These are phyloP conservation scores for Leucogyrophana mollusca DNA, from an alignment of 768 basidiomycete species.

Conservation along the genomic window DNA sequence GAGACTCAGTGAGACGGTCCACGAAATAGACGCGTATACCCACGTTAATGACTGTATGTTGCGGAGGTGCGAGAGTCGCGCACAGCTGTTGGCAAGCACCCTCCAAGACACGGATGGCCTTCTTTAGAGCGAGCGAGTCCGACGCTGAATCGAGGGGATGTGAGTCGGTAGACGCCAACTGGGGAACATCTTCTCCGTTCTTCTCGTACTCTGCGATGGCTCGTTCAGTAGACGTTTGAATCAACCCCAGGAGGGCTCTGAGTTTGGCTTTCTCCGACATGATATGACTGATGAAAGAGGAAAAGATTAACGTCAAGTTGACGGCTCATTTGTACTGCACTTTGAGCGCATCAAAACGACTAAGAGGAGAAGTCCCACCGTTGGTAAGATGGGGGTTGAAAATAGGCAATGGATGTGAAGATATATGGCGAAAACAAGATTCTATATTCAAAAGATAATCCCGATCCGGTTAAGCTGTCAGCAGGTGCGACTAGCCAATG, in stretches of 20 bases:
- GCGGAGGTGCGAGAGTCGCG: constrained; percentile 13
- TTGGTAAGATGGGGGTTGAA: background rate
- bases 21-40: background rate
- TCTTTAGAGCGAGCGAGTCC: constrained; percentile 9
- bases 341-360: background rate
- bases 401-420: background rate
- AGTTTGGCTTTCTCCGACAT: constrained; percentile 9
- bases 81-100: constrained; percentile 21
- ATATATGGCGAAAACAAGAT: background rate
- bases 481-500: too few species aligned
- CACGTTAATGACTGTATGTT: constrained; percentile 15
- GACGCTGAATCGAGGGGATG: constrained; percentile 6
- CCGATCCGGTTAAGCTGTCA: too few species aligned
- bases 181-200: constrained; percentile 8
- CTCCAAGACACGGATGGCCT: constrained; percentile 15
- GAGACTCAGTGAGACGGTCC: background rate
- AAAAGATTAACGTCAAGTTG: background rate
- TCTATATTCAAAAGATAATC: background rate
- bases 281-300: background rate
- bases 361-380: background rate
- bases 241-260: constrained; percentile 12
- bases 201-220: constrained; percentile 17
- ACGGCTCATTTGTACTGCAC: background rate
- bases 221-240: constrained; percentile 8
- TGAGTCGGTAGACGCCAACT: background rate